Evolutionary conservation across 2,329 filamentous ascomycete species (phyloP), one percentile per base, ranked within the genome.

Genomic region (Colletotrichum higginsianum): DNA sequence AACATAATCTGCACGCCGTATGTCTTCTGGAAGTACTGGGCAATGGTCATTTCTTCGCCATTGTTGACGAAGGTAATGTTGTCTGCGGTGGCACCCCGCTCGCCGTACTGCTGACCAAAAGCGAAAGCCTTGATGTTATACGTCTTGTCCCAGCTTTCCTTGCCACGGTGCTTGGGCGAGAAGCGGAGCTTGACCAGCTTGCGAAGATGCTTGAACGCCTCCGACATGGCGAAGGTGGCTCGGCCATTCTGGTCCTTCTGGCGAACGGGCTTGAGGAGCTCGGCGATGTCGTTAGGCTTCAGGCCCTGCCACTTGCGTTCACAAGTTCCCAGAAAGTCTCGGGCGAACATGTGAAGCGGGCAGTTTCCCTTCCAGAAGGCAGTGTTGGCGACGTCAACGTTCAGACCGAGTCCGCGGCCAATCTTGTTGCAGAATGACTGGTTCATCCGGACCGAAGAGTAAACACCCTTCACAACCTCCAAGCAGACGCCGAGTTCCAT

Each of bases 341-440:
- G 67, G 53, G 74, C 68, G 30, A 74, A 64, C n/a, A 56, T n/a
- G 52, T 70, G 66, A 3, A 82, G 75, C 21, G 83, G 81, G 5
- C 89, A 62, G 1, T 77, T 78, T 0, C 78, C 80, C 0, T 82
- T 87, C 92, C 94, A 98, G 83, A 99, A 99, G 15, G 93, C 93
- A 0, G 94, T 93, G 78, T 98, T 98, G 67, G 95, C 92, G 40
- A 98, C 93, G 77, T 99, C 96, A 13, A 97, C 90, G 76, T 98
- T 98, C 79, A 99, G 84, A 0, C 93, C 90, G 7, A 98, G 86
- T 11, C 89, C 90, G 35, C 89, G 87, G 42, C 89, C 86, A 46
- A 72, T 35, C 1, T 84, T 82, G 67, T 74, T 76, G 35, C 72
- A 76, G 80, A 77, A 80, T 83, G 77, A 80, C 73, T 94, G 87